phyloP scores from a whole-genome alignment of 2,329 filamentous ascomycete genomes.

The Xylaria sp. region DNA sequence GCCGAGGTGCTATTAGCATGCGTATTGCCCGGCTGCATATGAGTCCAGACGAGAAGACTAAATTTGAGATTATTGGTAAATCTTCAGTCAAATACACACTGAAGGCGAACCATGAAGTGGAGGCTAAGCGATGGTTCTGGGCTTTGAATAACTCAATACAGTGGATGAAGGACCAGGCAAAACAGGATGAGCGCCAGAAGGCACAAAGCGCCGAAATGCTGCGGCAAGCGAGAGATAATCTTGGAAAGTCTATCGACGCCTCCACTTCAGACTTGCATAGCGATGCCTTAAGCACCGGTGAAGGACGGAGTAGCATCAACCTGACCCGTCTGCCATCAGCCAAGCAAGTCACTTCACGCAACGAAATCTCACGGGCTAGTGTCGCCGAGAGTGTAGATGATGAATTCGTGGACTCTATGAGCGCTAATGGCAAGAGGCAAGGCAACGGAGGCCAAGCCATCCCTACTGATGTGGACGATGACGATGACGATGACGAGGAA shows the following conservation, averaged over 20 bases:
- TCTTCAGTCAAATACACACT: conserved; percentile 98
- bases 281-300: conserved; percentile 64
- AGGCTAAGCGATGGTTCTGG: conserved; percentile 99
- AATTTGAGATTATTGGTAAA: conserved; percentile 97
- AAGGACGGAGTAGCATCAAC: conserved; percentile 60
- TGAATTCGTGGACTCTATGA: conserved; percentile 61
- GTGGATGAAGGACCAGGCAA: conserved; percentile 96
- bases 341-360: conserved; percentile 46
- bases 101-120: conserved; percentile 97
- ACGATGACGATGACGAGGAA: conserved; percentile 67
- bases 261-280: conserved; percentile 61
- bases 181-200: conserved; percentile 83
- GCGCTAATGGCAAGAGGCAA: conserved; percentile 55
- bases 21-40: conserved; percentile 93
- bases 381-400: conserved; percentile 63
- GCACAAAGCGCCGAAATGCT: conserved; percentile 79
- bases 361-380: conserved; percentile 55
- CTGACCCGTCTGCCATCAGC: conserved; percentile 56
- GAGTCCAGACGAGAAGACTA: conserved; percentile 96
- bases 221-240: conserved; percentile 82
- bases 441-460: conserved; percentile 52
- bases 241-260: conserved; percentile 63
- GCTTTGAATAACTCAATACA: conserved; percentile 98
- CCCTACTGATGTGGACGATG: conserved; percentile 59
- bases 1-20: conserved; percentile 98